A percentile compares a stretch with the other conserved stretches of the same genome.
These are phyloP conservation scores for Talaromyces adpressus DNA, from an alignment of 495 filamentous ascomycete genomes.

Conservation along the genomic window DNA sequence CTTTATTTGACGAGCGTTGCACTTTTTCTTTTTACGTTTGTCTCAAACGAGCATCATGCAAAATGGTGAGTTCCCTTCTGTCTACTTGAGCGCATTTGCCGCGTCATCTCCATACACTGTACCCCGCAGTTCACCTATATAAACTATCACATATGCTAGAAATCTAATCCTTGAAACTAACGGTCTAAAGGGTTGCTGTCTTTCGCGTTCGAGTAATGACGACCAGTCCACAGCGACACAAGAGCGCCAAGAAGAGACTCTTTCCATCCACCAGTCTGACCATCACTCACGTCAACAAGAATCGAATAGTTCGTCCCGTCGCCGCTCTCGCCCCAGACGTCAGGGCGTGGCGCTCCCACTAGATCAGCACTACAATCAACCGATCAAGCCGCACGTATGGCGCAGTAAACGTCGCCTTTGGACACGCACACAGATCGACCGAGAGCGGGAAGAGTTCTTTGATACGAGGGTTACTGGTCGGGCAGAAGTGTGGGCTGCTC, in stretches of 20 bases:
- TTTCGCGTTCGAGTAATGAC: slow-evolving; percentile 7
- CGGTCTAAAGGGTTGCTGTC: slow-evolving; percentile 8
- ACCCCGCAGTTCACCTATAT: background rate
- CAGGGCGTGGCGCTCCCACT: slow-evolving; percentile 16
- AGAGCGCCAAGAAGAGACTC: slow-evolving; percentile 3
- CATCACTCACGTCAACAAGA: background rate
- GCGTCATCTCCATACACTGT: background rate
- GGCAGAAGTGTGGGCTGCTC: slow-evolving; percentile 69
- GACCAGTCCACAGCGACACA: slow-evolving; percentile 3
- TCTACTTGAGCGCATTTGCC: background rate
- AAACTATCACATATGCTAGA: background rate
- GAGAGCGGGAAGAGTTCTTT: slow-evolving; percentile 62
- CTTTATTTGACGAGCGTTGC: background rate
- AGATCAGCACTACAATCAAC: slow-evolving; percentile 43
- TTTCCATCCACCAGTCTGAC: background rate
- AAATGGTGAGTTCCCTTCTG: slow-evolving; percentile 9
- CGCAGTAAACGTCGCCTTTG: slow-evolving; percentile 43
- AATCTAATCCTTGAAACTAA: background rate
- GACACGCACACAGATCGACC: slow-evolving; percentile 42
- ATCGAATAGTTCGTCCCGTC: slow-evolving; percentile 12
- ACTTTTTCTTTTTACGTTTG: background rate
- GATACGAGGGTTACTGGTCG: slow-evolving; percentile 76
- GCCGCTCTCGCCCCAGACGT: slow-evolving; percentile 12
- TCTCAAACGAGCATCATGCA: slow-evolving; percentile 7
- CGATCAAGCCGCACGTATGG: slow-evolving; percentile 45